phyloP scores from a whole-genome alignment of 148 eudicot species.

The Spergularia marina region DNA sequence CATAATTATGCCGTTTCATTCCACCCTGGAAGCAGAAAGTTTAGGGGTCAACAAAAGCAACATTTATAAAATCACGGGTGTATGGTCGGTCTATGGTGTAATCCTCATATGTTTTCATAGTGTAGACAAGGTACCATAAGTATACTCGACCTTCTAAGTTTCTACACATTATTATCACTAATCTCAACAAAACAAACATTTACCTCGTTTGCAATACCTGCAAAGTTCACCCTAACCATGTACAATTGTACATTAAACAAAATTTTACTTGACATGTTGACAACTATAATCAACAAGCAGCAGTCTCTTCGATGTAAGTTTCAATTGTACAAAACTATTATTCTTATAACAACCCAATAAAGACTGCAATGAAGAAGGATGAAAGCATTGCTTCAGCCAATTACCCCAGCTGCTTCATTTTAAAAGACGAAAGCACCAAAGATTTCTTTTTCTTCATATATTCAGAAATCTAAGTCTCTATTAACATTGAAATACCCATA shows the following conservation, averaged over 20 bases:
- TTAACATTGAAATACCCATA: too few species aligned
- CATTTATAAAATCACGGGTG: background rate
- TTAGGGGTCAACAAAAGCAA: conserved; percentile 8
- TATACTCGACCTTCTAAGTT: background rate
- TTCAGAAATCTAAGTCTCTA: too few species aligned
- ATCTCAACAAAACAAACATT: background rate
- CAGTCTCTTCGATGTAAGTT: background rate
- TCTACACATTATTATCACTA: background rate
- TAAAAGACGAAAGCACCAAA: background rate
- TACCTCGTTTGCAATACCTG: background rate
- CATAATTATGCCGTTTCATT: conserved; percentile 63
- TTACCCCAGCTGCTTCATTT: background rate
- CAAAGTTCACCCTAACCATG: background rate
- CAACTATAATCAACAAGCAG: background rate
- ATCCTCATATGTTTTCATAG: background rate
- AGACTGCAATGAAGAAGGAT: background rate
- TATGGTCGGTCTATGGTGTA: background rate
- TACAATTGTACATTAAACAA: background rate
- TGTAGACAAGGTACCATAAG: background rate
- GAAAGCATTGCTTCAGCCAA: background rate
- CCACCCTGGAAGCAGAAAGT: conserved; percentile 56
- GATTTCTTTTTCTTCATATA: too few species aligned
- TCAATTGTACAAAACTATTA: too few species aligned
- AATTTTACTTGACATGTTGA: background rate
- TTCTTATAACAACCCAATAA: too few species aligned